phyloP scores from a whole-genome alignment of 768 basidiomycete species.

The Lepiota brunneoincarnata region DNA sequence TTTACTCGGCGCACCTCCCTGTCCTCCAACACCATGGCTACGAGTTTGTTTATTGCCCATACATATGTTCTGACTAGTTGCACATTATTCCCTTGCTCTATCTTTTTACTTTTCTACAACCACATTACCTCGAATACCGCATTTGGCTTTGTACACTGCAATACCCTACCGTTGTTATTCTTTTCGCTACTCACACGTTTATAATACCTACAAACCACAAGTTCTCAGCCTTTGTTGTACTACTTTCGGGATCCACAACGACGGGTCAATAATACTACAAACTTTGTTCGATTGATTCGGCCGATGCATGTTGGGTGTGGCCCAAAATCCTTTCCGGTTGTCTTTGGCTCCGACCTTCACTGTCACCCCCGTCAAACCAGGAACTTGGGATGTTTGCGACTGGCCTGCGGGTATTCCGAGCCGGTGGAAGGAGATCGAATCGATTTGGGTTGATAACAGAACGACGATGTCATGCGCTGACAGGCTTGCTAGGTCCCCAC shows the following conservation, averaged over 20 bases:
- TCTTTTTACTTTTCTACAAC: not conserved
- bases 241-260: too few relatives aligned
- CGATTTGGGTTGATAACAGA: slow-evolving; percentile 6
- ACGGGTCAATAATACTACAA: too few relatives aligned
- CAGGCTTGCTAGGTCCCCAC: not conserved
- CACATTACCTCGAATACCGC: not conserved
- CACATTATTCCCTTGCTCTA: not conserved
- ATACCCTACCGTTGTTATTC: not conserved
- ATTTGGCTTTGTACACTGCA: not conserved
- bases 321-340: too few relatives aligned
- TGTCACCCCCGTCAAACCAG: not conserved
- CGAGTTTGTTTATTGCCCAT: slow-evolving; percentile 2
- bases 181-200: slow-evolving; percentile 1
- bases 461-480: not conserved
- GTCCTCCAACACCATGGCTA: not conserved
- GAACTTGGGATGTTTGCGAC: not conserved
- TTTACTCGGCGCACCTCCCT: not conserved
- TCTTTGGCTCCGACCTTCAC: too few relatives aligned
- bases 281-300: too few relatives aligned
- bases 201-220: too few relatives aligned
- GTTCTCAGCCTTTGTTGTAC: too few relatives aligned
- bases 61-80: slow-evolving; percentile 3
- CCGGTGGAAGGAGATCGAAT: slow-evolving; percentile 1
- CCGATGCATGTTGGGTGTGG: too few relatives aligned
- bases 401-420: not conserved